Base-by-base conservation (phyloP, 2,329 filamentous ascomycete genomes). In the Fusarium armeniacum region DNA sequence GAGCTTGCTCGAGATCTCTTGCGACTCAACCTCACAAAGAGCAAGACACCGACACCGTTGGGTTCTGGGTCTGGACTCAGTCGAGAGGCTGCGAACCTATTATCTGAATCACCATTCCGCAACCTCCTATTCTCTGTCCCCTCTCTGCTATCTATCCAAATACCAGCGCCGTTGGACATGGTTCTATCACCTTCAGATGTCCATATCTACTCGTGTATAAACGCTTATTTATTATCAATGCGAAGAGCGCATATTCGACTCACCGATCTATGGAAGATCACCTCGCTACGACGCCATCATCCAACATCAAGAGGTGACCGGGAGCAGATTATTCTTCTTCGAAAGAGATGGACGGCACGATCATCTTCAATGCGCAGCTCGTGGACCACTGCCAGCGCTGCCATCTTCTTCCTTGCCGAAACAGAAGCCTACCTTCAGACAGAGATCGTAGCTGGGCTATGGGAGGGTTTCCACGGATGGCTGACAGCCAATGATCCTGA, bases 341-440 rank as follows among this genome's bases (percentile, higher is more conserved):
- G 93, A 30, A 81, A 87, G 71, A 87, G 92, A 52, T 87, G 90
- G 70, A 88, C 88, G 28, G 77, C 82, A 18, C 86, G 95, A 20
- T 85, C 87, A 6, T 84, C 85, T 35, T 86, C 87, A 1, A 91
- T 97, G 85, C 89, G 96, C 18, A 91, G 90, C 67, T 87, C 95
- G 1, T 99, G 96, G 96, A 95, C 94, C 0, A 97, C 93, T 0
- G 91, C 92, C 72, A 94, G 92, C 75, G 92, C 94, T 4, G 91
- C 93, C 2, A 88, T 97, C 6, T 98, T 97, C 81, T 92, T 98
- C 72, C 84, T 98, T 5, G 93, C 92, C 0, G 94, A 98, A 77
- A 91, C 93, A 16, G 92, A 95, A 71, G 89, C 89, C 5, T 98
- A 97, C 74, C 89, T 98, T 45, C 95, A 98, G 78, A 93, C 92